Percentiles rank a stretch among this genome's conserved stretches.
Conservation (phyloP, 768 basidiomycete species). For the Termitomyces bulborhizus region DNA sequence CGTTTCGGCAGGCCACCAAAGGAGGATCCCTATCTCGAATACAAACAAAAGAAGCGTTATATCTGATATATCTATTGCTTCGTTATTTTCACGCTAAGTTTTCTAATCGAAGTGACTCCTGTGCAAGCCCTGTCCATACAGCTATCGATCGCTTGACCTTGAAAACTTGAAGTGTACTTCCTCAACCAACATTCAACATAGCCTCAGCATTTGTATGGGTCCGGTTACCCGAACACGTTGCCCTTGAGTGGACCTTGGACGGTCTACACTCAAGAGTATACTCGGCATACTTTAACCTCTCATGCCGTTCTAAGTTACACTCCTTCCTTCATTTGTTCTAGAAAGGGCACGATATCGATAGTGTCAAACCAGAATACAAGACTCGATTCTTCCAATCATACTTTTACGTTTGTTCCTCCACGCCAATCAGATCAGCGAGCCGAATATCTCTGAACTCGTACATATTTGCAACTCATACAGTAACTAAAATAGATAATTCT, state of each 20-base stretch:
- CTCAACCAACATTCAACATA: background rate
- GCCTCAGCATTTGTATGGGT: background rate
- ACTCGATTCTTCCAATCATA: too few relatives aligned
- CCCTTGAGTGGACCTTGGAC: background rate
- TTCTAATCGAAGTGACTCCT: background rate
- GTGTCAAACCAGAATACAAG: too few relatives aligned
- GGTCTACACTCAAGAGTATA: background rate
- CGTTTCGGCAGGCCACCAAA: constrained; percentile 48
- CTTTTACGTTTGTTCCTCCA: background rate
- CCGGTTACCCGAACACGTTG: background rate
- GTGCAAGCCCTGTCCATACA: background rate
- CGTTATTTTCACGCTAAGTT: background rate
- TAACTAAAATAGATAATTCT: too few relatives aligned
- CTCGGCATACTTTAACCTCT: background rate
- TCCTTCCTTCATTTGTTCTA: background rate
- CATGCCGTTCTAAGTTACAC: background rate
- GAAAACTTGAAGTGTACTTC: background rate
- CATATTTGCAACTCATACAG: too few relatives aligned
- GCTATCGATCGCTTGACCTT: background rate
- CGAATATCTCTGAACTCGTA: too few relatives aligned
- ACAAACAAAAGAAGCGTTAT: constrained; percentile 47
- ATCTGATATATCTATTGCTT: constrained; percentile 18
- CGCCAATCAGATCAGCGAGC: background rate
- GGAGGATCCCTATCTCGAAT: constrained; percentile 46
- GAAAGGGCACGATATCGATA: background rate